Percentiles rank a stretch among this genome's conserved stretches.
phyloP scores from a whole-genome alignment of 768 basidiomycete genomes.

The Podaxis carcinomalis region DNA sequence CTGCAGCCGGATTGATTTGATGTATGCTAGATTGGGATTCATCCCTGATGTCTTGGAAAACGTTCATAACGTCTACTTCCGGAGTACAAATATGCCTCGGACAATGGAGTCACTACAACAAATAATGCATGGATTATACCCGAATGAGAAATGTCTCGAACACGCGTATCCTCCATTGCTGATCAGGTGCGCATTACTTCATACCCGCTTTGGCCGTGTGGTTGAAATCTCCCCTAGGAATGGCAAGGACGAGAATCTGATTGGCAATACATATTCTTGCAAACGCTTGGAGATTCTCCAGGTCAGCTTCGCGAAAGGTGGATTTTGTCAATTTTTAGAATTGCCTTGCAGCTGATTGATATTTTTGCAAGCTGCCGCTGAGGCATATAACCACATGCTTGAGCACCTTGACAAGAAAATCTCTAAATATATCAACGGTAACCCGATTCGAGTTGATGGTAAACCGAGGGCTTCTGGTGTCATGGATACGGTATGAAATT shows the following conservation, averaged over 20 bases:
- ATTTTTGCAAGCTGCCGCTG: constrained; percentile 51
- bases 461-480: constrained; percentile 73
- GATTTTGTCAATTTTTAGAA: not conserved
- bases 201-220: not conserved
- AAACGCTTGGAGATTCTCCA: constrained; percentile 61
- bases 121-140: constrained; percentile 71
- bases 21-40: constrained; percentile 51
- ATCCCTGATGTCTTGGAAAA: constrained; percentile 49
- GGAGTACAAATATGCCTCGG: constrained; percentile 73
- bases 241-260: constrained; percentile 63
- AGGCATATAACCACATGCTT: constrained; percentile 57
- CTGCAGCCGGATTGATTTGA: not conserved
- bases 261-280: constrained; percentile 67
- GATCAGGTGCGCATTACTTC: constrained; percentile 40
- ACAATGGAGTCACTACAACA: constrained; percentile 75
- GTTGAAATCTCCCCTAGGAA: constrained; percentile 38
- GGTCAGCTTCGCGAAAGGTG: constrained; percentile 62
- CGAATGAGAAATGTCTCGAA: constrained; percentile 40
- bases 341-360: not conserved
- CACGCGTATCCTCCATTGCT: constrained; percentile 46
- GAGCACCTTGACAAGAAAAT: constrained; percentile 58
- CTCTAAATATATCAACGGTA: constrained; percentile 66
- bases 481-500: constrained; percentile 28
- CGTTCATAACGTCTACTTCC: constrained; percentile 51
- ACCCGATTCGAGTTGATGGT: constrained; percentile 69